Conservation (phyloP, 306 rosid species). For the Spatholobus suberectus region DNA sequence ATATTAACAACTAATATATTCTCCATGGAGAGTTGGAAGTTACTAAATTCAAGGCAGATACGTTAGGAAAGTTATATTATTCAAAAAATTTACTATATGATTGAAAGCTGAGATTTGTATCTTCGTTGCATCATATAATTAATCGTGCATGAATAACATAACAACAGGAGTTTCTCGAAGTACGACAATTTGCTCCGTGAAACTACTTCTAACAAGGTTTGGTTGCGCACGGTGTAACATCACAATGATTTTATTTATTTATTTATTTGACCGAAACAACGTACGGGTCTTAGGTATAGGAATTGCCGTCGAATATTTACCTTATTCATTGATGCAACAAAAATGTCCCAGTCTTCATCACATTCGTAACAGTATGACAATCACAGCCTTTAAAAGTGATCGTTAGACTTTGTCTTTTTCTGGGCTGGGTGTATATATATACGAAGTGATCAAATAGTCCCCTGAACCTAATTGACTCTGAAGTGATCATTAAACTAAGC, state of each 20-base stretch:
- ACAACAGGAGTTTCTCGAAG: slow-evolving; percentile 19
- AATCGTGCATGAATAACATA: background rate
- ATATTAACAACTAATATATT: slow-evolving; percentile 22
- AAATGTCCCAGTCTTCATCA: slow-evolving; percentile 29
- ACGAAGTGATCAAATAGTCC: slow-evolving; percentile 22
- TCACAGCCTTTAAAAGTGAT: slow-evolving; percentile 30
- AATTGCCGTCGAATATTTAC: slow-evolving; percentile 8
- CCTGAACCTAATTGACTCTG: background rate
- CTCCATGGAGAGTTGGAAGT: slow-evolving; percentile 49
- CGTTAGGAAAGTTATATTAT: background rate
- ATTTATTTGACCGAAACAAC: background rate
- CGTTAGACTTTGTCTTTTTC: slow-evolving; percentile 26
- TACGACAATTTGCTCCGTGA: slow-evolving; percentile 27
- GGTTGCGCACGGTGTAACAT: slow-evolving; percentile 43
- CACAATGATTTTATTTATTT: slow-evolving; percentile 24
- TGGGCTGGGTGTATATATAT: slow-evolving; percentile 6
- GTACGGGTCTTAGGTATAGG: background rate
- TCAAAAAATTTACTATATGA: background rate
- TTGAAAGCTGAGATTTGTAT: slow-evolving; percentile 19
- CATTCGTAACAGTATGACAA: slow-evolving; percentile 35
- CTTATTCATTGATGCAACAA: background rate
- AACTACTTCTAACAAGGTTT: slow-evolving; percentile 24
- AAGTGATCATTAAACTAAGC: slow-evolving; percentile 36
- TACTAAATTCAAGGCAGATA: slow-evolving; percentile 51
- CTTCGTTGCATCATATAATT: background rate